Evolutionary conservation across 106 monocot genomes (phyloP).

Genomic region (Cymbidium sinense): DNA sequence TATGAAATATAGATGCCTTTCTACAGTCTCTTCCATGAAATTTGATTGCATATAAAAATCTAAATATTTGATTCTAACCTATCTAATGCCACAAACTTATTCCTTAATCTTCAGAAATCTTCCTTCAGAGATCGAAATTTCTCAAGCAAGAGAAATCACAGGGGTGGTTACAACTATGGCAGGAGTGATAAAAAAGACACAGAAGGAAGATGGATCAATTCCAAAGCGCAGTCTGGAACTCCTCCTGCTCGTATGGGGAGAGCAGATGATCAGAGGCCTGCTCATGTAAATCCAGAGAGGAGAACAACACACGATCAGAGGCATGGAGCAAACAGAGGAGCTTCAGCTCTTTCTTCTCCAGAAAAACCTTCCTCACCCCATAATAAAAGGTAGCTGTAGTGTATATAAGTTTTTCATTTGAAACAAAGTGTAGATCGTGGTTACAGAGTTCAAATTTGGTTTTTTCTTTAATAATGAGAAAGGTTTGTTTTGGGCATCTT

Average conservation of each 20-base stretch:
- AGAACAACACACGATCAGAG: too few relatives aligned
- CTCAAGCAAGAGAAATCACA: conserved; percentile 42
- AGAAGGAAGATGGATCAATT: conserved; percentile 58
- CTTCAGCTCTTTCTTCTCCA: conserved; percentile 42
- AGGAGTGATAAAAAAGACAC: conserved; percentile 34
- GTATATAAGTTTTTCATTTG: conserved; percentile 2
- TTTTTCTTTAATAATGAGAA: not conserved
- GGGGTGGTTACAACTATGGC: conserved; percentile 35
- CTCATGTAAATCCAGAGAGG: not conserved
- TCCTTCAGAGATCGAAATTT: conserved; percentile 45
- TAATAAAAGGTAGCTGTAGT: conserved; percentile 16
- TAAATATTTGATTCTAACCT: not conserved
- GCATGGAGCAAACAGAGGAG: conserved; percentile 13
- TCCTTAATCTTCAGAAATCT: conserved; percentile 36
- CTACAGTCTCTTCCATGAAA: too few relatives aligned
- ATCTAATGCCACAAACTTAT: not conserved
- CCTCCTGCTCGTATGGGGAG: conserved; percentile 3
- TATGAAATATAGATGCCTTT: too few relatives aligned
- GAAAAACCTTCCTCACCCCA: conserved; percentile 63
- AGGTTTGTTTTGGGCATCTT: too few relatives aligned
- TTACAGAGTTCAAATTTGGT: not conserved
- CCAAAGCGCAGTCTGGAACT: conserved; percentile 29
- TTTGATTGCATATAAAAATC: too few relatives aligned
- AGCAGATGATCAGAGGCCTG: conserved; percentile 42
- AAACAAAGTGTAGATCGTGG: conserved; percentile 11